Percentiles rank a stretch among this genome's conserved stretches.
phyloP scores from a whole-genome alignment of 768 basidiomycete genomes.

The Coprinopsis marcescibilis region DNA sequence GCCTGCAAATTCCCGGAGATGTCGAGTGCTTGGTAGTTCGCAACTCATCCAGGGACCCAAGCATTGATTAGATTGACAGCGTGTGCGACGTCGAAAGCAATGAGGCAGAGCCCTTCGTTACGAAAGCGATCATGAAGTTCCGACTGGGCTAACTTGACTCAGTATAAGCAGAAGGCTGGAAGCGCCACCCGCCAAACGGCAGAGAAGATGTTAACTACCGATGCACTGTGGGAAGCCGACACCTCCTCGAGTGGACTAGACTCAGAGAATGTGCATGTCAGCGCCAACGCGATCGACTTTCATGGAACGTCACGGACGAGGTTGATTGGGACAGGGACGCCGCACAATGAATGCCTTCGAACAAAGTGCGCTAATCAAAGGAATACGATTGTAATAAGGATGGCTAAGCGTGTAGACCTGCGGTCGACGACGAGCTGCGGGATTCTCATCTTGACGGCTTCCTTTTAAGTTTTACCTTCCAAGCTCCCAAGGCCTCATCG shows the following conservation, averaged over 20 bases:
- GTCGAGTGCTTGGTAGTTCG: neutral
- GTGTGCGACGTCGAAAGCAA: neutral
- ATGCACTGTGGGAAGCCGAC: neutral
- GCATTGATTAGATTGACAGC: neutral
- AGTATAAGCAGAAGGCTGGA: neutral
- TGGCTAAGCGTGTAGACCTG: neutral
- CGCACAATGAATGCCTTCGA: neutral
- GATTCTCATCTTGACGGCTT: too few relatives aligned
- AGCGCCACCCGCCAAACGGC: neutral
- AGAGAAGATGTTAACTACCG: neutral
- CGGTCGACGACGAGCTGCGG: too few relatives aligned
- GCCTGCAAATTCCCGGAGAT: neutral
- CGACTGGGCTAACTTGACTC: neutral
- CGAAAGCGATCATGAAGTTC: neutral
- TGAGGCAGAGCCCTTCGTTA: neutral
- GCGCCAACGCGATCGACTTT: neutral
- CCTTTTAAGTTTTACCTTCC: too few relatives aligned
- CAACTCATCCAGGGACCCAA: neutral
- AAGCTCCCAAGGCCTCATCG: too few relatives aligned
- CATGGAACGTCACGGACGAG: neutral
- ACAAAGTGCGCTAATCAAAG: neutral
- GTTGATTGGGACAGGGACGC: neutral
- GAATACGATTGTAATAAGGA: neutral
- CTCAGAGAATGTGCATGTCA: neutral
- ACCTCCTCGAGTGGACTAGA: neutral